phyloP scores from a whole-genome alignment of 202 grass and related monocot species.

The Dendrocalamus latiflorus region DNA sequence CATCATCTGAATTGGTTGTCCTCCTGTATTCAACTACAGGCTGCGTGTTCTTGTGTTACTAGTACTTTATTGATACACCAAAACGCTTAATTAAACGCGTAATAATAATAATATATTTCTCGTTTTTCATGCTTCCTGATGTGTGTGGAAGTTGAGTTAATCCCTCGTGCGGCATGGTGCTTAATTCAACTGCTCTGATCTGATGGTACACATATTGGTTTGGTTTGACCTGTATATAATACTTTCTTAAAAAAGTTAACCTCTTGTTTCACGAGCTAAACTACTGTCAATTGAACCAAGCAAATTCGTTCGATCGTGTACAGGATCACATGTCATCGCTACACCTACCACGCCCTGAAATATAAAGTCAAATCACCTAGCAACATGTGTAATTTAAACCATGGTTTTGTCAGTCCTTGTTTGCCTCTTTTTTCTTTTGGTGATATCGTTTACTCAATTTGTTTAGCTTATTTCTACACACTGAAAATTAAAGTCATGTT shows the following conservation, averaged over 20 bases:
- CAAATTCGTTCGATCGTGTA: not conserved
- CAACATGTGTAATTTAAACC: no score
- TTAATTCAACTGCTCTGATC: not conserved
- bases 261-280: not conserved
- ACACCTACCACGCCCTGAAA: not conserved
- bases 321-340: not conserved
- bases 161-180: no score
- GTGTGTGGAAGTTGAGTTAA: no score
- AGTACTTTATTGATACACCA: no score
- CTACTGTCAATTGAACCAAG: not conserved
- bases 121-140: no score
- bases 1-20: not conserved
- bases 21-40: not conserved
- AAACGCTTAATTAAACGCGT: not conserved
- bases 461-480: not conserved
- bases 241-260: not conserved
- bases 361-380: not conserved
- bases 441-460: not conserved
- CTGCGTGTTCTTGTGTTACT: no score
- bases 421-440: not conserved
- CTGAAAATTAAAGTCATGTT: no score
- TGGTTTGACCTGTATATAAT: not conserved
- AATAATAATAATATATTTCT: not conserved
- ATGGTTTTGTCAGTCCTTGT: not conserved
- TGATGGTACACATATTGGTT: no score